phyloP scores from a whole-genome alignment of 805 yeast species.

The Lachancea quebecensis region DNA sequence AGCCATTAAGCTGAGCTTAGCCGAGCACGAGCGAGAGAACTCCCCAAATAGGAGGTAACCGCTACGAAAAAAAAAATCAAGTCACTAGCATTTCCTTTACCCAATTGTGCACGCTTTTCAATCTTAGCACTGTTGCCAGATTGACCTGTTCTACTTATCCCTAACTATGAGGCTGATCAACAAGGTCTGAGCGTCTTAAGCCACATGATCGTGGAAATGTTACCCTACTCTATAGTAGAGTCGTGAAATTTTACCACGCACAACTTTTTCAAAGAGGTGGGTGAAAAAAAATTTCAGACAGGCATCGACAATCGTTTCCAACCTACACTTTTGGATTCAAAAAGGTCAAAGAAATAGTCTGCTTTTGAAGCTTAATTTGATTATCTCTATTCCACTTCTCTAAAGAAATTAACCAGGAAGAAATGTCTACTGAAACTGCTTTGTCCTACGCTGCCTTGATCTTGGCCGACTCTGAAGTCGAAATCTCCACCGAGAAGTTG shows the following conservation, averaged over 20 bases:
- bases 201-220: not conserved
- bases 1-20: slow-evolving; percentile 66
- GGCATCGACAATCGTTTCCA: slow-evolving; percentile 3
- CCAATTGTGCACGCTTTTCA: too few species aligned
- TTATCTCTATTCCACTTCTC: slow-evolving; percentile 28
- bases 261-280: not conserved
- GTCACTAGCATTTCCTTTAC: too few species aligned
- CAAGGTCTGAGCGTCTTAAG: too few species aligned
- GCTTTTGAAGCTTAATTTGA: slow-evolving; percentile 32
- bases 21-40: slow-evolving; percentile 35
- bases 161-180: too few species aligned
- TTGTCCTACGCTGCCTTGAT: slow-evolving; percentile 98
- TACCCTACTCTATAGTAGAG: not conserved
- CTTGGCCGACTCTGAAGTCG: slow-evolving; percentile 95
- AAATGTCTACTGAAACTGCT: slow-evolving; percentile 82
- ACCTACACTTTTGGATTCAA: not conserved
- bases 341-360: slow-evolving; percentile 31
- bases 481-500: slow-evolving; percentile 80
- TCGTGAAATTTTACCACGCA: slow-evolving; percentile 2
- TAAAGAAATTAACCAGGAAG: slow-evolving; percentile 14
- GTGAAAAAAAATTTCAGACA: slow-evolving; percentile 5
- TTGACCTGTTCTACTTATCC: too few species aligned
- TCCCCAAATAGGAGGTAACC: not conserved
- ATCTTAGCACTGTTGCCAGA: too few species aligned
- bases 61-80: too few species aligned